phyloP scores from a whole-genome alignment of 2,329 filamentous ascomycete species.

The Colletotrichum lupini region DNA sequence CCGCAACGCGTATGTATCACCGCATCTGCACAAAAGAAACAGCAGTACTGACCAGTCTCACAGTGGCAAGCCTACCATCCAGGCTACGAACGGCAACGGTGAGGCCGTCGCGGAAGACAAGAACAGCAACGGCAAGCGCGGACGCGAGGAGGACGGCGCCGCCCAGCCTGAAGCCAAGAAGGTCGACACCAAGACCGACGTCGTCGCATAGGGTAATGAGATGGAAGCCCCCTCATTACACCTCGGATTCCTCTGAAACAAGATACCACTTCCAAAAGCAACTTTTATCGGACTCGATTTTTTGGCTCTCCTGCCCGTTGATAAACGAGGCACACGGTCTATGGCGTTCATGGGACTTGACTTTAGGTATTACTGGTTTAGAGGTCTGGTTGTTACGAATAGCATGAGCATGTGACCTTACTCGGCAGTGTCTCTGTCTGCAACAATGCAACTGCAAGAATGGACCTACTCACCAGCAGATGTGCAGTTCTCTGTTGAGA shows the following conservation, averaged over 20 bases:
- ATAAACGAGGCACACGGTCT: conserved; percentile 32
- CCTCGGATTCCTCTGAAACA: conserved; percentile 19
- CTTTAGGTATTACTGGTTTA: conserved; percentile 35
- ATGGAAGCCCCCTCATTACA: not conserved
- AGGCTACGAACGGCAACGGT: conserved; percentile 54
- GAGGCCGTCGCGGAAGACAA: conserved; percentile 42
- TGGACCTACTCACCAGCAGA: conserved; percentile 5
- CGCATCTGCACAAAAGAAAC: not conserved
- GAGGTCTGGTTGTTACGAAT: conserved; percentile 36
- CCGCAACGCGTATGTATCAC: conserved; percentile 46
- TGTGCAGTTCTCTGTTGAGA: conserved; percentile 3
- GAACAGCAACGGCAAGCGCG: conserved; percentile 61
- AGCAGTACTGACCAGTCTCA: conserved; percentile 26
- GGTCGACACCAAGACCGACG: conserved; percentile 63
- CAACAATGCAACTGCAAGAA: conserved; percentile 16
- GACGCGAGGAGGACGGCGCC: conserved; percentile 62
- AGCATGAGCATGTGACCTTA: conserved; percentile 34
- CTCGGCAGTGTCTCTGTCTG: conserved; percentile 12
- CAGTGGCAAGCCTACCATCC: conserved; percentile 54
- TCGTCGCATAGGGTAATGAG: conserved; percentile 26
- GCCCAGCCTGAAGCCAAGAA: conserved; percentile 70
- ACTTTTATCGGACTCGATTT: conserved; percentile 33
- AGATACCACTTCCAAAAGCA: conserved; percentile 36
- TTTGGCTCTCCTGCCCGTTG: conserved; percentile 31
- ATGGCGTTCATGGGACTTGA: conserved; percentile 33